Conservation (phyloP, 2,329 filamentous ascomycete species). For the Ophiosphaerella narmari region DNA sequence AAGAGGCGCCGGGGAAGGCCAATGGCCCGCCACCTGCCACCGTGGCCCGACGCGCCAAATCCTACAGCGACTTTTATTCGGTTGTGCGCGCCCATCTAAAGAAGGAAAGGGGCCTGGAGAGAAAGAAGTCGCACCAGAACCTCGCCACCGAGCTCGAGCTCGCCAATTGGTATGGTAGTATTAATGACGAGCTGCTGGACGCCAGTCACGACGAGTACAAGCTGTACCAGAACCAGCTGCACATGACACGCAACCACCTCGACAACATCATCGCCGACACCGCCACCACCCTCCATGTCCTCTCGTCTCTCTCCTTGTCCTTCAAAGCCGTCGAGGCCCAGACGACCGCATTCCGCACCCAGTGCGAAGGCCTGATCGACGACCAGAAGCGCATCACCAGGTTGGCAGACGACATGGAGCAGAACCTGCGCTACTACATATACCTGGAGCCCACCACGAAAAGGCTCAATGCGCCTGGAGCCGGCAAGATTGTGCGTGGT, state of each 20-base stretch:
- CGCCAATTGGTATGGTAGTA: conserved; percentile 60
- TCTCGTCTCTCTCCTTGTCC: conserved; percentile 79
- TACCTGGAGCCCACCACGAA: conserved; percentile 91
- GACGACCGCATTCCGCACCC: conserved; percentile 88
- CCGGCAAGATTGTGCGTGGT: conserved; percentile 81
- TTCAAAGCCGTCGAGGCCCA: conserved; percentile 88
- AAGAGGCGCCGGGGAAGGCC: conserved; percentile 58
- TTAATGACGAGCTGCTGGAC: conserved; percentile 72
- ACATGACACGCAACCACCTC: conserved; percentile 80
- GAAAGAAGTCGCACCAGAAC: conserved; percentile 46
- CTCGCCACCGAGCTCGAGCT: conserved; percentile 65
- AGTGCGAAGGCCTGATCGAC: conserved; percentile 83
- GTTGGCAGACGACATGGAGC: conserved; percentile 82
- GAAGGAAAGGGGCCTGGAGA: conserved; percentile 53
- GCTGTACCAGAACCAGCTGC: conserved; percentile 81
- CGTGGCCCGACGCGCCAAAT: conserved; percentile 69
- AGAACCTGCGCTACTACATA: conserved; percentile 91
- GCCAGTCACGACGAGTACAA: conserved; percentile 85
- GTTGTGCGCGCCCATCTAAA: conserved; percentile 62
- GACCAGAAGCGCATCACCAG: conserved; percentile 80
- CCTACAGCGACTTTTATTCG: conserved; percentile 78
- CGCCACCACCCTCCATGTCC: conserved; percentile 72
- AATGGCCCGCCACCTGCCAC: conserved; percentile 69
- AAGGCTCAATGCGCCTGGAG: conserved; percentile 88
- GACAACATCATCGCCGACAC: conserved; percentile 79